Base-by-base conservation (phyloP, 164 flowering plant genomes). In the Brasenia schreberi region DNA sequence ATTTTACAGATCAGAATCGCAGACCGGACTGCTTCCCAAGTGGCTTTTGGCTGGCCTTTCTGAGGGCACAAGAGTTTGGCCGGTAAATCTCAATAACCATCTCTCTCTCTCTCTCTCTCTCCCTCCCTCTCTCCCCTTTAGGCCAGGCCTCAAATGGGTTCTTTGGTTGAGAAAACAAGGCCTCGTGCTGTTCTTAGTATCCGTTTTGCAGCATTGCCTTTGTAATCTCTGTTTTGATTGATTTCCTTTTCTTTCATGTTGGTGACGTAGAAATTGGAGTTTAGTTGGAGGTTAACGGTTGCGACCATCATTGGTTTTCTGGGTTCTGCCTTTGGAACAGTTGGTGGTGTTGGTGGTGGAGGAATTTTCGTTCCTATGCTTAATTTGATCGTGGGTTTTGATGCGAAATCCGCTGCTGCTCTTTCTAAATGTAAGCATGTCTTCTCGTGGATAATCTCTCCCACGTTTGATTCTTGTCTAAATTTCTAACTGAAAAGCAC, bases 351-450 rank as follows among this genome's bases (percentile, higher is more conserved):
- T 66, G 97, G 97, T 0, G 98, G 98, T 0, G 97, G 98, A 17
- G 98, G 98, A 75, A 94, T 94, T 53, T 94, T 94, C 63, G 98
- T 94, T 49, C 98, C 98, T 0, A 87, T 89, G 98, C 85, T 94
- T 67, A 91, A 90, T 70, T 69, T 94, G 74, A 71, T 94, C 67
- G 78, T 94, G 23, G 98, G 98, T 0, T 94, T 94, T 66, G 98
- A 90, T 61, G 83, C 97, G 60, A 94, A 94, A 68, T 94, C 98
- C 62, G 97, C 97, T 59, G 98, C 97, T 73, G 98, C 98, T 67
- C 81, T 94, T 65, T 94, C 98, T 19, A 94, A 94, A 79, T 94
- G 97, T 94, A 81, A 62, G 68, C 7, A 9, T 18, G 10, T 18
- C 18, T 61, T 63, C 10, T 49, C 18, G 18, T 11, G n/a, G 4